Evolutionary conservation across 805 yeast species (phyloP).

Genomic region (Ogataea haglerorum): DNA sequence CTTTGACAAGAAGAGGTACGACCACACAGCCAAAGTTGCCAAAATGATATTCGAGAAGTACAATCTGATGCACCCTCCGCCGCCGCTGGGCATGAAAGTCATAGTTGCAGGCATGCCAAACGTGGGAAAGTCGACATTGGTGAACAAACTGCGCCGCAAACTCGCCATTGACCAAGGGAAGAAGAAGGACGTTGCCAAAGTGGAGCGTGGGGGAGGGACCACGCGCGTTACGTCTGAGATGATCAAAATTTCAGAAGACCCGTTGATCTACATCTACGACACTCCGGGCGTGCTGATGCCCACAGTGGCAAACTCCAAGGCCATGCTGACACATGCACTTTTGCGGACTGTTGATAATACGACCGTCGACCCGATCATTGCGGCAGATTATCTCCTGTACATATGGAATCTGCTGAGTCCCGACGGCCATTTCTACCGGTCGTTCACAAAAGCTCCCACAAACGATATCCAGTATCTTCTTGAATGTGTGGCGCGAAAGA

Average conservation of each 20-base stretch:
- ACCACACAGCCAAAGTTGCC: constrained; percentile 50
- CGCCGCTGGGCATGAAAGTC: constrained; percentile 78
- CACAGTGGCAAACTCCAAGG: constrained; percentile 54
- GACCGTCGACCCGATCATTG: constrained; percentile 76
- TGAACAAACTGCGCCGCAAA: constrained; percentile 61
- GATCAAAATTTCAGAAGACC: constrained; percentile 57
- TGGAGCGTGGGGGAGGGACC: constrained; percentile 89
- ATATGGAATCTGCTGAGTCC: constrained; percentile 63
- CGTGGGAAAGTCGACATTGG: constrained; percentile 90
- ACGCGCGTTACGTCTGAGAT: constrained; percentile 76
- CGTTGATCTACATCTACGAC: constrained; percentile 72
- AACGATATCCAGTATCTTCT: constrained; percentile 64
- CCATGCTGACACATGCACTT: constrained; percentile 71
- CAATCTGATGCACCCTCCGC: constrained; percentile 53
- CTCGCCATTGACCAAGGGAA: constrained; percentile 15
- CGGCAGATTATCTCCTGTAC: constrained; percentile 80
- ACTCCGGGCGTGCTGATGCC: constrained; percentile 94
- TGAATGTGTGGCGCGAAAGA: constrained; percentile 41
- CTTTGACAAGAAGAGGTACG: constrained; percentile 51
- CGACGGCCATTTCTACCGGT: constrained; percentile 40
- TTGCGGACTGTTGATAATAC: constrained; percentile 71
- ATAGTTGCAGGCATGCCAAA: constrained; percentile 94
- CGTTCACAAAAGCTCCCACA: constrained; percentile 59
- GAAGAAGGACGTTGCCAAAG: constrained; percentile 66
- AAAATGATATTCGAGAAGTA: constrained; percentile 46